Base-by-base conservation (phyloP, 345 rosid genomes). In the Orychophragmus violaceus region DNA sequence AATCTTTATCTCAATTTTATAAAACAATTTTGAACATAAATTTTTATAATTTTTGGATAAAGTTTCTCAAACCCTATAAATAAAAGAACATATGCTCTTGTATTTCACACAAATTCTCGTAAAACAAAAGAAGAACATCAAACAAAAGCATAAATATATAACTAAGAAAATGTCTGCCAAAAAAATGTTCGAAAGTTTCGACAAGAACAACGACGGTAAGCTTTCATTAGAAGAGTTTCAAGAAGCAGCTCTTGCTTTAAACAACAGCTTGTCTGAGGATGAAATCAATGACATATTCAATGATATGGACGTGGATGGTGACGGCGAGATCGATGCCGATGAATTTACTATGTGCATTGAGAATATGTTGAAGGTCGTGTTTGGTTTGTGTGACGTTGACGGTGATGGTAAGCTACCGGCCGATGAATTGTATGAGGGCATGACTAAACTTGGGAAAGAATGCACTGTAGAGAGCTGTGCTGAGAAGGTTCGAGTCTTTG, bases 331-430 rank as follows among this genome's bases (percentile, higher is more conserved):
- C 6, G 21, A 55, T 12, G 33, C 33, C 12, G 33, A 19, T 12
- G 63, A 55, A 29, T 66, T 41, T 42, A 5, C 33, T n/a, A n/a
- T n/a, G 5, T 21, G 45, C 33, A 1, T 66, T n/a, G 71, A 55
- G 44, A 44, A 44, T 5, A 55, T 28, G 62, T 42, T 66, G 23
- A 54, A 55, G 21, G 33, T 28, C 42, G 23, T 27, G 14, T 66
- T 66, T 22, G 23, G 1, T 1, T n/a, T 28, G n/a, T 66, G 55
- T 66, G 63, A 66, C 11, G 55, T 11, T 44, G 71, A 66, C n/a
- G 24, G 33, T 19, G 71, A 66, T 5, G 63, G 71, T 2, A 55
- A 55, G 55, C 42, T 66, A 42, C 39, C 71, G 11, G 63, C 32
- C 12, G 12, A 7, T n/a, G 71, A 55, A 33, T 9, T 48, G 2